Conservation (phyloP, 1,284 basidiomycete genomes). For the Tilletia walkeri region DNA sequence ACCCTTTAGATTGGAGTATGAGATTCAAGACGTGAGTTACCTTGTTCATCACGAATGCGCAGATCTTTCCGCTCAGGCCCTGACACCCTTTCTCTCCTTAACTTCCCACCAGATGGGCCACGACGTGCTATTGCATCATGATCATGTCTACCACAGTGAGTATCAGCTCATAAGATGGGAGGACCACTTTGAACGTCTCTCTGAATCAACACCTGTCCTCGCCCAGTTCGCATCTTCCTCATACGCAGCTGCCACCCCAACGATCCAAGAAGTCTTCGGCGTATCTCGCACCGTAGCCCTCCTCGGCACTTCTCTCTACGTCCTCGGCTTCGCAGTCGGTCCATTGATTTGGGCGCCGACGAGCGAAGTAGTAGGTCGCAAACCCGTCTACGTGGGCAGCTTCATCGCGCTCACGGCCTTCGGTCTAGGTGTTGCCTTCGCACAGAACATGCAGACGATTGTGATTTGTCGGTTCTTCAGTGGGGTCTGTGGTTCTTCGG, state of each 20-base stretch:
- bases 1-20: background rate
- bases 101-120: conserved; percentile 11
- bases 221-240: conserved; percentile 14
- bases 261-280: conserved; percentile 6
- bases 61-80: background rate
- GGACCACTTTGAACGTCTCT: too few species aligned
- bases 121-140: conserved; percentile 17
- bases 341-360: conserved; percentile 35
- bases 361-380: conserved; percentile 25
- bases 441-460: conserved; percentile 12
- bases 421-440: conserved; percentile 23
- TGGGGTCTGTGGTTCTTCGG: conserved; percentile 20
- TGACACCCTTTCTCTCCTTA: background rate
- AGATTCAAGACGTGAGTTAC: conserved; percentile 5
- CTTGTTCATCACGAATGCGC: background rate
- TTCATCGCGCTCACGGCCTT: conserved; percentile 20
- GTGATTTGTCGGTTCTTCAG: conserved; percentile 26
- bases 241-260: conserved; percentile 7
- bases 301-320: conserved; percentile 26
- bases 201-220: background rate
- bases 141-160: conserved; percentile 21
- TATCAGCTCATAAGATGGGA: background rate
- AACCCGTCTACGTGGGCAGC: conserved; percentile 14
- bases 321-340: conserved; percentile 34
- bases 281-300: conserved; percentile 9